Evolutionary conservation across 371 early-diverging fungal species (phyloP), one percentile per base, ranked within the genome.

Genomic region (Mortierella sp.): DNA sequence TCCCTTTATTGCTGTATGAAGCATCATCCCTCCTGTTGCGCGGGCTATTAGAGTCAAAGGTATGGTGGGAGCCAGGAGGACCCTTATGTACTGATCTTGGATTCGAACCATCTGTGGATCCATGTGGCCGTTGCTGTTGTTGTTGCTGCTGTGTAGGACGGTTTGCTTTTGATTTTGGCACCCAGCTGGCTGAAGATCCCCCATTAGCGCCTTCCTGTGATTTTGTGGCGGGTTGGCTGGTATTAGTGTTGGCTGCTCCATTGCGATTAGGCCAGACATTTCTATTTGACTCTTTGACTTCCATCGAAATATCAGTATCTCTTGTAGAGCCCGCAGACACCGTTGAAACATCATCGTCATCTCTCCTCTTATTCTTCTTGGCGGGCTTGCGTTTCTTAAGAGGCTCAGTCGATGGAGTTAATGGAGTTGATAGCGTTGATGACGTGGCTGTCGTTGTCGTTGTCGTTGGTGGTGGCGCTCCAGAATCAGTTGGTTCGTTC

Each of bases 291-390:
- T 37, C 62, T 43, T 52, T 24, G 37, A 43, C 16, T 14, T 68
- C 64, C 6, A 52, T 24, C n/a, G 62, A 22, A 37, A 11, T 40
- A 9, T 62, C 60, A 43, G 45, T 40, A 16, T 69, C 70, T 62
- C 57, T 73, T 12, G 52, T 20, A n/a, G 73, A 66, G 39, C 66
- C 30, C 10, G 39, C 59, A 20, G 73, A 65, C 4, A 35, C 61
- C 24, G 54, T 58, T 3, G 73, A 70, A 8, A 12, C 37, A 9
- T 67, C 78, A 22, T 69, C 73, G 32, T 70, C 78, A 20, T 78
- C 78, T 9, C 20, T 62, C 45, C 63, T 78, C 47, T 55, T 73
- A 52, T 55, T 58, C 8, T 64, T 70, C 32, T 62, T 58, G 37
- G 1, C 37, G 0, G 70, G 30, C 57, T 78, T 73, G 55, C 66